phyloP scores from a whole-genome alignment of 2,329 filamentous ascomycete genomes.

The Claviceps maximensis region DNA sequence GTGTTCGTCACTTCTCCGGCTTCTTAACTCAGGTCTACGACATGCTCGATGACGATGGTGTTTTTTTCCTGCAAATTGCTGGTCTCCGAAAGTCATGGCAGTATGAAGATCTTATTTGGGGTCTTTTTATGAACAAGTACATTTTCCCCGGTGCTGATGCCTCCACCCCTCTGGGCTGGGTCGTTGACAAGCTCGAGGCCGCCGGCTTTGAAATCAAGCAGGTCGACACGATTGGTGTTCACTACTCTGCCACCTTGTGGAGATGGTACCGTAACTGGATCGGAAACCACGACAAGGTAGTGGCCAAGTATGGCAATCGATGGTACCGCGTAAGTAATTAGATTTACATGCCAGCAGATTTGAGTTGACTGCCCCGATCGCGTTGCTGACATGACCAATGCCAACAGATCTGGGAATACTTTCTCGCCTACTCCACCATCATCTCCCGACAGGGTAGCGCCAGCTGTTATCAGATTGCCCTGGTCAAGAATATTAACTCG shows the following conservation, averaged over 20 bases:
- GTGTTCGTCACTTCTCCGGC: constrained; percentile 69
- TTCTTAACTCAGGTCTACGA: constrained; percentile 83
- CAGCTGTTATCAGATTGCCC: constrained; percentile 77
- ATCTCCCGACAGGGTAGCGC: constrained; percentile 73
- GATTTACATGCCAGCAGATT: not conserved
- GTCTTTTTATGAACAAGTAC: constrained; percentile 99
- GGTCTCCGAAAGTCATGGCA: constrained; percentile 93
- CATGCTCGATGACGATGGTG: constrained; percentile 92
- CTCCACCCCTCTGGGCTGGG: constrained; percentile 80
- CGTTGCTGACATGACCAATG: not conserved
- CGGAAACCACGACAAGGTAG: constrained; percentile 80
- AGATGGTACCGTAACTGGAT: constrained; percentile 99
- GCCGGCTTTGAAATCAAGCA: constrained; percentile 64
- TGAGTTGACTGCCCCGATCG: not conserved
- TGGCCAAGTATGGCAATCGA: constrained; percentile 84
- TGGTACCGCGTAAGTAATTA: constrained; percentile 75
- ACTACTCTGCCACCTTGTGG: constrained; percentile 95
- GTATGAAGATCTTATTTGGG: constrained; percentile 96
- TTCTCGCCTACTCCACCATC: constrained; percentile 78
- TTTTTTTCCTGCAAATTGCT: constrained; percentile 92
- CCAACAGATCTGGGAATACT: constrained; percentile 75
- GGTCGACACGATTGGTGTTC: constrained; percentile 86
- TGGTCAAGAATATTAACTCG: constrained; percentile 89
- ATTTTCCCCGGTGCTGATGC: constrained; percentile 96
- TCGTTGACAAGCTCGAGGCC: constrained; percentile 71